Base-by-base conservation (phyloP, 495 filamentous ascomycete species). In the Aspergillus heteromorphus region DNA sequence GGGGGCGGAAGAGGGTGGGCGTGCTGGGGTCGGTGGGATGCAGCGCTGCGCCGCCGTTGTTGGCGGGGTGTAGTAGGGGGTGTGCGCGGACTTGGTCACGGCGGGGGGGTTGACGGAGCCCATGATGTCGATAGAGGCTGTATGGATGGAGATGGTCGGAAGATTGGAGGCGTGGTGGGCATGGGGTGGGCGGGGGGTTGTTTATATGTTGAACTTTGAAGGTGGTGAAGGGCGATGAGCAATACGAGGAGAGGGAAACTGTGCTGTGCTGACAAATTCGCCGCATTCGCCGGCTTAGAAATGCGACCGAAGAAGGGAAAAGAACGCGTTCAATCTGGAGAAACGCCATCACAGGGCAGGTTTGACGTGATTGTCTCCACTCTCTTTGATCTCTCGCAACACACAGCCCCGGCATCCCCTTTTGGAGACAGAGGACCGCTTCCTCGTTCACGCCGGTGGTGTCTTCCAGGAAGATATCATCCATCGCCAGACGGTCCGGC, bases 1-100 rank as follows among this genome's bases (percentile, higher is more conserved):
- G 59, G 0, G 85, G 86, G 17, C 77, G 76, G 69, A 87, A 88
- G 36, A 88, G 68, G 1, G 81, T 86, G 17, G 85, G 86, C 3
- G 79, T 70, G 4, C 66, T 65, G 45, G 71, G 68, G 40, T 72
- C 64, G 30, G 73, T 58, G 1, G 63, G 55, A 17, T 62, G 50
- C 19, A 81, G 27, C 19, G 82, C 77, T 1, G 79, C 81, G 29
- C 83, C 84, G 10, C 74, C 72, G 25, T 72, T 64, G 65, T 86
- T 82, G 21, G 65, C 71, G 13, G 84, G 1, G 83, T 87, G 66
- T 78, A 88, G 66, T 74, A 86, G 43, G 82, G 73, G 30, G 67
- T 40, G 6, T 62, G 59, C 16, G 54, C 48, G 4, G 68, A 23
- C 4, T 29, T 25, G 23, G 29, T 27, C 43, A 47, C 43, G 18